phyloP scores from a whole-genome alignment of 2,329 filamentous ascomycete species.

The Myotisia sp. region DNA sequence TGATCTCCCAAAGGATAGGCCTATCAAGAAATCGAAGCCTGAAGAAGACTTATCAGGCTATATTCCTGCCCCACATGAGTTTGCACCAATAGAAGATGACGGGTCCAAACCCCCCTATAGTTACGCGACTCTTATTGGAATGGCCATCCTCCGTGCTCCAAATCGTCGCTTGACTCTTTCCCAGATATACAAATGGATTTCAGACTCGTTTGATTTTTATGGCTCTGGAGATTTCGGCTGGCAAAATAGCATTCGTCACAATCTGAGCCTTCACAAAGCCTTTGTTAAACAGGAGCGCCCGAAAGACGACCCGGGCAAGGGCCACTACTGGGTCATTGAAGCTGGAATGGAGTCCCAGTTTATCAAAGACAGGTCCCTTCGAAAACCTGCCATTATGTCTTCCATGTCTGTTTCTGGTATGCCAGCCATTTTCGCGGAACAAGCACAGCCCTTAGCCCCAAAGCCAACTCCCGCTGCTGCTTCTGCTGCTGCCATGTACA shows the following conservation, averaged over 20 bases:
- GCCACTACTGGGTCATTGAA: constrained; percentile 92
- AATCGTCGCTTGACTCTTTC: constrained; percentile 72
- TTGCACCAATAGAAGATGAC: constrained; percentile 69
- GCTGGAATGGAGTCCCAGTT: constrained; percentile 81
- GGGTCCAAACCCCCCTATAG: constrained; percentile 80
- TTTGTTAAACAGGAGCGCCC: constrained; percentile 92
- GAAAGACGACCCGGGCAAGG: constrained; percentile 94
- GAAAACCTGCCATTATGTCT: constrained; percentile 31
- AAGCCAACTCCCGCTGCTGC: constrained; percentile 9
- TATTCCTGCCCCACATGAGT: constrained; percentile 47
- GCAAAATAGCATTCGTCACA: constrained; percentile 99
- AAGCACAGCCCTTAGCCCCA: constrained; percentile 5
- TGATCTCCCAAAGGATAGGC: constrained; percentile 55
- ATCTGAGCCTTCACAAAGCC: constrained; percentile 89
- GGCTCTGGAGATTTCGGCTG: constrained; percentile 71
- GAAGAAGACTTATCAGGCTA: constrained; percentile 32
- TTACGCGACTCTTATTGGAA: constrained; percentile 89
- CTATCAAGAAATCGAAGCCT: constrained; percentile 53
- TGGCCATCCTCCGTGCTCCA: constrained; percentile 83
- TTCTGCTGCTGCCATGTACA: constrained; percentile 9
- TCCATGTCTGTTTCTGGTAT: constrained; percentile 20
- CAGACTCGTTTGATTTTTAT: constrained; percentile 86
- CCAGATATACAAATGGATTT: constrained; percentile 99
- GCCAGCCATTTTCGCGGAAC: constrained; percentile 2
- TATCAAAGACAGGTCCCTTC: constrained; percentile 64